Evolutionary conservation across 2,329 filamentous ascomycete species (phyloP), one percentile per base, ranked within the genome.

Genomic region (Alternaria consortialis): DNA sequence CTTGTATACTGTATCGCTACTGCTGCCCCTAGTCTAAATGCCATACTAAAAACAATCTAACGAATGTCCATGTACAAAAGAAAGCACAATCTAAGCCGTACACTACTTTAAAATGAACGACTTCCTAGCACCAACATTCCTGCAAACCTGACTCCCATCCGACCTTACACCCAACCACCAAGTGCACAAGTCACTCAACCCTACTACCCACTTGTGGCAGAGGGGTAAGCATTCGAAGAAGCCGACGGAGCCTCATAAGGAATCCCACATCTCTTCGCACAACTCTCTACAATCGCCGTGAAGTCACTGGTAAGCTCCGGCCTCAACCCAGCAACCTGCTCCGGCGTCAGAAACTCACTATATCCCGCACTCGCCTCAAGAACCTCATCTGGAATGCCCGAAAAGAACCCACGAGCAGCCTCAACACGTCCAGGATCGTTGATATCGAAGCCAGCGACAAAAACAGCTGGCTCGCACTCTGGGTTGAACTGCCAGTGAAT

Each of bases 401-500:
- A 64, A 32, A 79, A 78, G 64, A 78, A 76, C 36, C 75, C 74
- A 23, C 75, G 66, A 1, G 76, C 76, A 20, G 73, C 68, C 25
- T 76, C 70, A 9, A 65, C 69, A 4, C 70, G 68, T 3, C 77
- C 76, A 1, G 76, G 79, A 51, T 81, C 79, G 13, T 76, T 74
- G 36, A 56, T 65, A 65, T 76, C 78, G 39, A 81, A 72, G 1
- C 73, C 76, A 4, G 78, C 74, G 31, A 80, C 73, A 52, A 80
- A 79, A 5, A 77, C 74, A 1, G 79, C 79, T 4, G 74, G 72
- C 59, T 77, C 73, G 66, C 80, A 82, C 27, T 75, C 73, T 15
- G 74, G 65, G 65, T 82, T 82, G 71, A 81, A 77, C 57, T 81
- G 77, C 63, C 72, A 81, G 65, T 82, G 80, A n/a, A 81, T 76